phyloP scores from a whole-genome alignment of 306 rosid species.

The Phaseolus lunatus region DNA sequence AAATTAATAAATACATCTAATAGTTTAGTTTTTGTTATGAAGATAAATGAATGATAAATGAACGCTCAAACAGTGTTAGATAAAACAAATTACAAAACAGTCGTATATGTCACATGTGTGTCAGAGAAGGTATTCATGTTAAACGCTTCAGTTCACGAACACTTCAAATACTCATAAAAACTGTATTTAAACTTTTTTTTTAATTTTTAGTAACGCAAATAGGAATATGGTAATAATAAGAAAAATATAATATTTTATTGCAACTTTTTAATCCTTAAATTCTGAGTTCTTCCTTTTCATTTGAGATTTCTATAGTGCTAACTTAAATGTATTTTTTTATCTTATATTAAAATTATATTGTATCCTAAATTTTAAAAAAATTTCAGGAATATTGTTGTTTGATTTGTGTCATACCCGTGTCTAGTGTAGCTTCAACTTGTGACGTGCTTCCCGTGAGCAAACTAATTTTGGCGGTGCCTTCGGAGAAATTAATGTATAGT shows the following conservation, averaged over 20 bases:
- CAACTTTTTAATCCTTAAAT: not conserved
- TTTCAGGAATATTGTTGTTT: not conserved
- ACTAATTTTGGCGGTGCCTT: slow-evolving; percentile 36
- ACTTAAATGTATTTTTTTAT: not conserved
- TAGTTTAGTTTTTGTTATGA: not conserved
- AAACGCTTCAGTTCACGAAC: not conserved
- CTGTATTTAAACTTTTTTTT: not conserved
- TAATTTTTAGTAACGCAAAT: not conserved
- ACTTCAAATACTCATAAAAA: not conserved
- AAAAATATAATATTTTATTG: not conserved
- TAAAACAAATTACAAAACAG: not conserved
- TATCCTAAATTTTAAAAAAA: not conserved
- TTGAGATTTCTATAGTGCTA: not conserved
- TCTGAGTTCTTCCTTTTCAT: not conserved
- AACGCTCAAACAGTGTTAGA: no score
- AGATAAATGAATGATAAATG: not conserved
- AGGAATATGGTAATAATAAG: not conserved
- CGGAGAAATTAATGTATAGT: not conserved
- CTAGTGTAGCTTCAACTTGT: not conserved
- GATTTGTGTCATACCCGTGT: not conserved
- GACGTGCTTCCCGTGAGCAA: slow-evolving; percentile 48
- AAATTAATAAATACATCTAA: no score
- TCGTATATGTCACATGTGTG: not conserved
- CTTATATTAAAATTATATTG: not conserved
- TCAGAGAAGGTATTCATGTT: not conserved